Evolutionary conservation across 495 filamentous ascomycete genomes (phyloP), one percentile per base, ranked within the genome.

Genomic region (Xylaria scruposa): DNA sequence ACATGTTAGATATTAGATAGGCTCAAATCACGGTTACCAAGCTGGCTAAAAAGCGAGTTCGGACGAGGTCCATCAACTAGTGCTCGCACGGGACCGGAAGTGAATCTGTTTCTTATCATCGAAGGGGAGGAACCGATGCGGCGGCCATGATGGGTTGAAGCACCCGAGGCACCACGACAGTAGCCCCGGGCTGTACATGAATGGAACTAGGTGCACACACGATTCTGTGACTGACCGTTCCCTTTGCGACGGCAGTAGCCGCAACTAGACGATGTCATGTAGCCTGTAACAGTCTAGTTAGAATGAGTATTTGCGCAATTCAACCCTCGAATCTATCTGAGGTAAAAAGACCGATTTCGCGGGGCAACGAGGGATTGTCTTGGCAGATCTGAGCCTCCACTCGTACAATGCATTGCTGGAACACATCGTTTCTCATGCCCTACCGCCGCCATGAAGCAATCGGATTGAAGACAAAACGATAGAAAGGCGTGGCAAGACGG

Each of bases 191-290:
- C 21, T 70, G 21, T 56, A 64, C 59, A 70, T 19, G n/a, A 70
- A 73, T 24, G 33, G 53, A 53, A 70, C 47, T 51, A 59, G 61
- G 68, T 24, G 68, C 42, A 70, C 79, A 79, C 75, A 82, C 78
- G 78, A 79, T 83, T 82, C 74, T 49, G 74, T 70, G 78, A 84
- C 80, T 83, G 77, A 83, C 81, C 81, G 72, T 77, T 78, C 66
- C 80, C 78, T 74, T 75, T 77, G 58, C 77, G 44, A 63, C 80
- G 82, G 75, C 86, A 89, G 79, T 88, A 89, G 59, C 86, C 86
- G 75, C 87, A 88, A 58, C 78, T 81, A 74, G 81, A 83, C 21
- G 82, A 84, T 70, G 79, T 79, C 76, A 78, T 83, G 70, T 86
- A 86, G 58, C 84, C 84, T 86, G 67, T 33, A 72, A 76, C 36